These are phyloP conservation scores for Aureobasidium sp. DNA, from an alignment of 2,329 filamentous ascomycete genomes.

Conservation along the genomic window DNA sequence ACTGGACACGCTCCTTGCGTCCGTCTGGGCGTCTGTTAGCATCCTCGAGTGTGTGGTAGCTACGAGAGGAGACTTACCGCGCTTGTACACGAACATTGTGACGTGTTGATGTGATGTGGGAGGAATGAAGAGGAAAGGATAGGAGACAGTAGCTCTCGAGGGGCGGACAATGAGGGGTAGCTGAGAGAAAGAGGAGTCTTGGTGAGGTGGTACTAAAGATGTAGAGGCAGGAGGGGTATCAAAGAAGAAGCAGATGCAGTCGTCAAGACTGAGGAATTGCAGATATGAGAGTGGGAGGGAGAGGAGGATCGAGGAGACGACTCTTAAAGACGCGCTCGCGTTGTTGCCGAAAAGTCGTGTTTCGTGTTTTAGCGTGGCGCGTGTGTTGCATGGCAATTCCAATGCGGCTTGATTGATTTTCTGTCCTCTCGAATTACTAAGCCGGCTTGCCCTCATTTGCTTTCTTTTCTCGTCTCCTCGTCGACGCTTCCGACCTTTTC, in stretches of 20 bases:
- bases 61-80: slow-evolving; percentile 38
- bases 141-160: slow-evolving; percentile 8
- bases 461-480: slow-evolving; percentile 11
- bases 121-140: neutral
- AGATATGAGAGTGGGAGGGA: slow-evolving; percentile 2
- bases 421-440: too few species aligned
- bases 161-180: slow-evolving; percentile 1
- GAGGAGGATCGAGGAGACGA: neutral
- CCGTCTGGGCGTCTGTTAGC: slow-evolving; percentile 56
- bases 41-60: neutral
- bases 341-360: neutral
- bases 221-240: slow-evolving; percentile 10
- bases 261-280: slow-evolving; percentile 4
- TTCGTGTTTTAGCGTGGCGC: neutral
- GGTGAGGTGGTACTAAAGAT: neutral
- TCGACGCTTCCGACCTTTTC: neutral
- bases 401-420: too few species aligned
- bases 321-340: neutral
- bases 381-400: neutral
- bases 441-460: neutral
- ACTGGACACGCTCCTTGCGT: slow-evolving; percentile 99
- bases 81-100: slow-evolving; percentile 55
- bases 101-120: slow-evolving; percentile 18
- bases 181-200: neutral
- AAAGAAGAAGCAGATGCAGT: slow-evolving; percentile 10